A percentile compares a stretch with the other conserved stretches of the same genome.
Evolutionary conservation across 768 basidiomycete genomes (phyloP).

Genomic region (Rhizopogon vinicolor): DNA sequence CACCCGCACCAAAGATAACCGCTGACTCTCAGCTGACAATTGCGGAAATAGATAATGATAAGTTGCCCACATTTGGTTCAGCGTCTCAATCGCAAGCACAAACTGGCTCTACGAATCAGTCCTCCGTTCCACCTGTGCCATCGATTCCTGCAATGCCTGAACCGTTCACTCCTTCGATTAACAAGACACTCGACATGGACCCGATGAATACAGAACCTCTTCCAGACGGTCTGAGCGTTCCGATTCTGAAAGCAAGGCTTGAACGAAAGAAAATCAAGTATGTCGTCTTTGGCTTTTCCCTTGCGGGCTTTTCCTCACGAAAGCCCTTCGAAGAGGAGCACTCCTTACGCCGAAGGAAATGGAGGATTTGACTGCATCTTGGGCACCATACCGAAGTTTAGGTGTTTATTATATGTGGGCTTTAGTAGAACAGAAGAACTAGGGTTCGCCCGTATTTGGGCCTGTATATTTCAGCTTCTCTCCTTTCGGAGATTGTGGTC

Average conservation of each 20-base stretch:
- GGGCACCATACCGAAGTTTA: constrained; percentile 81
- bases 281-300: constrained; percentile 16
- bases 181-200: constrained; percentile 43
- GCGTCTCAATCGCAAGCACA: constrained; percentile 11
- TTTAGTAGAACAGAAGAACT: constrained; percentile 41
- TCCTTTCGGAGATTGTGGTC: no score
- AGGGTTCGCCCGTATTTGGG: not conserved
- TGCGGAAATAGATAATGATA: constrained; percentile 18
- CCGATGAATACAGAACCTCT: constrained; percentile 33
- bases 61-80: constrained; percentile 20
- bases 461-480: not conserved
- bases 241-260: constrained; percentile 54
- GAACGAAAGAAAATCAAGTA: constrained; percentile 72
- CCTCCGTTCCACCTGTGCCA: constrained; percentile 29
- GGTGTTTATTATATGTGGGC: constrained; percentile 94
- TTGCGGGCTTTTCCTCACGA: constrained; percentile 6
- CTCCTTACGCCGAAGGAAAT: constrained; percentile 79
- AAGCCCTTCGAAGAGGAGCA: constrained; percentile 45
- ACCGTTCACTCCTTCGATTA: constrained; percentile 66
- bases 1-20: constrained; percentile 1
- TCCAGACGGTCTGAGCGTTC: constrained; percentile 55
- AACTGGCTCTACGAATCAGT: constrained; percentile 20
- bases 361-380: constrained; percentile 67
- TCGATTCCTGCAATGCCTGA: constrained; percentile 40
- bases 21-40: not conserved